phyloP scores from a whole-genome alignment of 306 rosid genomes.

The Cucumis melo region DNA sequence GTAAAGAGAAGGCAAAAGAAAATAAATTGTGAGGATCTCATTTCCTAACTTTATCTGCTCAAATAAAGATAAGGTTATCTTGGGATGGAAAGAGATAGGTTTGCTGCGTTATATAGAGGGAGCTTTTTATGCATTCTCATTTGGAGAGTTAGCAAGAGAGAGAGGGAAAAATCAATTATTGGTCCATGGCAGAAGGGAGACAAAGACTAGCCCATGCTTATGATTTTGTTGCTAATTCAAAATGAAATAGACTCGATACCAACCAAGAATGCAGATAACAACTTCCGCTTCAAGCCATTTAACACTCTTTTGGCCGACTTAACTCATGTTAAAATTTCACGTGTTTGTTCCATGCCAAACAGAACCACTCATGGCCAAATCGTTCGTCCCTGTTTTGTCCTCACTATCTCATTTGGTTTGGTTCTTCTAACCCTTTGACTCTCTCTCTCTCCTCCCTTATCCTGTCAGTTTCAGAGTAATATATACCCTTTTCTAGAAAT shows the following conservation, averaged over 20 bases:
- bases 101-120: conserved; percentile 25
- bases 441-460: not conserved
- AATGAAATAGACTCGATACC: conserved; percentile 9
- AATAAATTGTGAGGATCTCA: conserved; percentile 32
- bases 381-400: conserved; percentile 48
- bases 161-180: conserved; percentile 33
- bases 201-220: conserved; percentile 49
- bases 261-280: conserved; percentile 2
- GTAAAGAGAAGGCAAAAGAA: conserved; percentile 36
- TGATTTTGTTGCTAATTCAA: conserved; percentile 37
- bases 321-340: conserved; percentile 15
- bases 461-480: conserved; percentile 5
- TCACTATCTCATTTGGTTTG: conserved; percentile 16
- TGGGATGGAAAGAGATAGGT: conserved; percentile 19
- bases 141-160: not conserved
- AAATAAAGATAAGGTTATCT: not conserved
- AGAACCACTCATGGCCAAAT: conserved; percentile 35
- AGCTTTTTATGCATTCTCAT: conserved; percentile 1
- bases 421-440: not conserved
- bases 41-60: conserved; percentile 4
- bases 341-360: conserved; percentile 44
- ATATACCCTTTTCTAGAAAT: not conserved
- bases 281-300: not conserved
- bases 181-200: conserved; percentile 41
- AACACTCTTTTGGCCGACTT: not conserved